These are phyloP conservation scores for Phytophthora agathidicida DNA, from an alignment of 352 stramenopile genomes.

Conservation along the genomic window DNA sequence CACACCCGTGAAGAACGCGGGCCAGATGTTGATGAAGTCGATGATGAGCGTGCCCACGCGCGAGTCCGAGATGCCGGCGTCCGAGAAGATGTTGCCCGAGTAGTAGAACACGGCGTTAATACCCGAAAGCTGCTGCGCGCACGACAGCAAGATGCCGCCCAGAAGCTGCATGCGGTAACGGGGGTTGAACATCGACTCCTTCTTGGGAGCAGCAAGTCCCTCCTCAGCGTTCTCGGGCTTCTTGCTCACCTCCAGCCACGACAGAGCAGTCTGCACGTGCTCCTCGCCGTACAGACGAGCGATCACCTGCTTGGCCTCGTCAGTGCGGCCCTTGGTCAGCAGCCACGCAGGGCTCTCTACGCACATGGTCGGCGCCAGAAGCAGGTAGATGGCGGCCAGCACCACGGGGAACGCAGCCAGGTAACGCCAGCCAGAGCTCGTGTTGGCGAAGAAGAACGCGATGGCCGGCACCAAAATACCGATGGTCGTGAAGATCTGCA, in stretches of 20 bases:
- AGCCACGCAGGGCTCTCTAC: constrained; percentile 51
- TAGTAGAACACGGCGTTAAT: constrained; percentile 36
- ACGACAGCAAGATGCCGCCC: constrained; percentile 49
- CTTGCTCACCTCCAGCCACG: constrained; percentile 30
- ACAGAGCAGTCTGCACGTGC: constrained; percentile 32
- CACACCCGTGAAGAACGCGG: constrained; percentile 30
- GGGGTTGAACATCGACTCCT: constrained; percentile 44
- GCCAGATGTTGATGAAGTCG: constrained; percentile 38
- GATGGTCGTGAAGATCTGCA: constrained; percentile 13
- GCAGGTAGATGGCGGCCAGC: constrained; percentile 20
- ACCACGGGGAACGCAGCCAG: constrained; percentile 27
- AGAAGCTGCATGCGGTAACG: constrained; percentile 56
- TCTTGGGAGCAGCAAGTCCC: constrained; percentile 16
- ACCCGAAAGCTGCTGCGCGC: constrained; percentile 28
- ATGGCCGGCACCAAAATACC: constrained; percentile 21
- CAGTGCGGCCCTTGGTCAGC: constrained; percentile 37
- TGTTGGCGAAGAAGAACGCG: constrained; percentile 30
- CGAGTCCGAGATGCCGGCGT: constrained; percentile 34
- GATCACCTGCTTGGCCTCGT: constrained; percentile 32
- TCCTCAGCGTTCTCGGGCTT: constrained; percentile 9
- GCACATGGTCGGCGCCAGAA: constrained; percentile 21
- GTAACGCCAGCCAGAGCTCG: constrained; percentile 28
- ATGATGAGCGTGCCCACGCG: constrained; percentile 32
- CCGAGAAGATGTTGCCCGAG: constrained; percentile 30
- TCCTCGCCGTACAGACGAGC: constrained; percentile 38